Evolutionary conservation across 2,329 filamentous ascomycete species (phyloP), one percentile per base, ranked within the genome.

Genomic region (Torrubiella hemipterigena): DNA sequence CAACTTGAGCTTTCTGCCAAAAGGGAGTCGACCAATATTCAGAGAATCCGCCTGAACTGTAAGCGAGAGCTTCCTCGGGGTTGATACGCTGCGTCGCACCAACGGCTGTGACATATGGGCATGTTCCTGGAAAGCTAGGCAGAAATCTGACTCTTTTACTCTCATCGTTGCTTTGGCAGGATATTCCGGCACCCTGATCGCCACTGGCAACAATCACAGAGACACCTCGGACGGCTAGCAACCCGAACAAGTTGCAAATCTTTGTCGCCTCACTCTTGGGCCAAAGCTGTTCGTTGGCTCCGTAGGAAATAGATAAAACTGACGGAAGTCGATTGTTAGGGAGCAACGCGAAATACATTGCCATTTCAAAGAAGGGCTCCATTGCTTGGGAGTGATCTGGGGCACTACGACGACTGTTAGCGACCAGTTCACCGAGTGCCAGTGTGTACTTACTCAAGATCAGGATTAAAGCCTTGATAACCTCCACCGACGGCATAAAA

Each of bases 301-400:
- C 77, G 45, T 83, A 84, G 0, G 77, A 82, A n/a, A 75, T 78
- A 24, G 66, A 69, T 25, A 84, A 61, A 13, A 81, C 69, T 4
- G 69, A 64, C 0, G 80, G 78, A 0, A 83, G 57, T 13, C 69
- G 49, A 4, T 58, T 48, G 36, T 72, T 63, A 2, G 60, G 50
- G 14, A 77, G 61, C 14, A 56, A 48, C 4, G 80, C 55, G 8
- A 83, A 58, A 47, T 76, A 69, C 34, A 67, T 62, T 6, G 77
- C 62, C 49, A 77, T 75, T 12, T 67, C 67, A 4, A 83, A 59
- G 48, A 76, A 84, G 0, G 77, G 76, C 54, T 83, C 78, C 41
- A 81, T 77, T 8, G 44, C 22, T 28, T 55, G 21, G 47, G 56
- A 22, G 48, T 54, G 34, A 31, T 42, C 40, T 12, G 37, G 38